Percentiles rank a stretch among this genome's conserved stretches.
These are phyloP conservation scores for Styphnolobium japonicum DNA, from an alignment of 306 rosid genomes.

Conservation along the genomic window DNA sequence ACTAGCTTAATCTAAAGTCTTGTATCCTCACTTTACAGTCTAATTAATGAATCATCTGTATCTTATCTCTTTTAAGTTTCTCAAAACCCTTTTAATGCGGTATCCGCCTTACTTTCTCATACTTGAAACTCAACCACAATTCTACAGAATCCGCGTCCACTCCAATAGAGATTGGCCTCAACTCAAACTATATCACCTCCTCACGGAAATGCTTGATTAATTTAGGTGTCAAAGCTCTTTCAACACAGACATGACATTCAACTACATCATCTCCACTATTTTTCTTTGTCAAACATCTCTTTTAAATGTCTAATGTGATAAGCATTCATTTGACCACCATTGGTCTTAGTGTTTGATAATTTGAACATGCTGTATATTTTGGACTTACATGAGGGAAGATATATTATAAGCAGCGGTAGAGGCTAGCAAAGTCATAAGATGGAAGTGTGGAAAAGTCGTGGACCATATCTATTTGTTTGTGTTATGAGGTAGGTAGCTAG, in stretches of 20 bases:
- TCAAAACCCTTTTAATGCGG: neutral
- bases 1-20: neutral
- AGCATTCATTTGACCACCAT: neutral
- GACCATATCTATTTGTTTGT: neutral
- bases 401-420: neutral
- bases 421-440: neutral
- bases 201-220: neutral
- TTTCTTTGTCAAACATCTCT: neutral
- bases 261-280: neutral
- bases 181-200: neutral
- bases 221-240: neutral
- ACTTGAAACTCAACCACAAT: neutral
- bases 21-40: neutral
- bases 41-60: neutral
- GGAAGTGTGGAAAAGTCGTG: neutral
- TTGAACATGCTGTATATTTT: neutral
- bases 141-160: neutral
- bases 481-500: neutral
- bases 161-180: neutral
- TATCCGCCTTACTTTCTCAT: neutral
- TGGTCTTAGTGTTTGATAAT: neutral
- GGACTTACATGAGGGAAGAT: neutral
- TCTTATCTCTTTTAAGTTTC: neutral
- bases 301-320: conserved; percentile 2
- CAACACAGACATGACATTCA: neutral